Evolutionary conservation across 495 filamentous ascomycete genomes (phyloP).

Genomic region (Viridothelium virens): DNA sequence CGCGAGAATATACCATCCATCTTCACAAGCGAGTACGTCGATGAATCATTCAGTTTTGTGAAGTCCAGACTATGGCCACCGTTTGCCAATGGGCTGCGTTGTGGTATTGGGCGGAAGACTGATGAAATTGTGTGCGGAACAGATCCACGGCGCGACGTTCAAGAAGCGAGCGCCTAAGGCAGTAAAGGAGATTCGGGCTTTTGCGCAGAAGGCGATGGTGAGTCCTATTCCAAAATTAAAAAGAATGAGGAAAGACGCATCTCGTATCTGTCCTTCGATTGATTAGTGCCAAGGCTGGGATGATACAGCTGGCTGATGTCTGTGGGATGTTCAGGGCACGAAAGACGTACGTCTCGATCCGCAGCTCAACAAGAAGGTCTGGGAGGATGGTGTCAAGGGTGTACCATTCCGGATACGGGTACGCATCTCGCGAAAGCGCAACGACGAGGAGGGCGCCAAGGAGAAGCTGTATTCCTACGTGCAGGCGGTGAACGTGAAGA

Average conservation of each 20-base stretch:
- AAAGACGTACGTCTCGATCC: slow-evolving; percentile 96
- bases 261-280: too few relatives aligned
- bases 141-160: slow-evolving; percentile 96
- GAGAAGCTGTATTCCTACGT: slow-evolving; percentile 98
- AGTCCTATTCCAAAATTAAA: slow-evolving; percentile 31
- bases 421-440: slow-evolving; percentile 98
- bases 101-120: slow-evolving; percentile 39
- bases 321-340: slow-evolving; percentile 60
- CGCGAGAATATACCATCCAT: slow-evolving; percentile 99
- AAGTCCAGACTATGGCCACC: slow-evolving; percentile 54
- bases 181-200: slow-evolving; percentile 97
- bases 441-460: slow-evolving; percentile 98
- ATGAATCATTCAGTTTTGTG: slow-evolving; percentile 31
- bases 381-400: slow-evolving; percentile 98
- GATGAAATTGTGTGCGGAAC: slow-evolving; percentile 27
- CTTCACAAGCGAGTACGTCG: slow-evolving; percentile 95
- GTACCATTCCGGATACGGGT: slow-evolving; percentile 93
- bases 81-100: neutral
- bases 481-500: slow-evolving; percentile 98
- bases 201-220: slow-evolving; percentile 93
- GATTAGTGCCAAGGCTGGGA: neutral
- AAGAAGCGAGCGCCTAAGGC: slow-evolving; percentile 98
- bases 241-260: too few relatives aligned
- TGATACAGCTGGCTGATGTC: slow-evolving; percentile 15
- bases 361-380: slow-evolving; percentile 99